phyloP scores from a whole-genome alignment of 1,284 basidiomycete genomes.

The Rhodotorula sp. region DNA sequence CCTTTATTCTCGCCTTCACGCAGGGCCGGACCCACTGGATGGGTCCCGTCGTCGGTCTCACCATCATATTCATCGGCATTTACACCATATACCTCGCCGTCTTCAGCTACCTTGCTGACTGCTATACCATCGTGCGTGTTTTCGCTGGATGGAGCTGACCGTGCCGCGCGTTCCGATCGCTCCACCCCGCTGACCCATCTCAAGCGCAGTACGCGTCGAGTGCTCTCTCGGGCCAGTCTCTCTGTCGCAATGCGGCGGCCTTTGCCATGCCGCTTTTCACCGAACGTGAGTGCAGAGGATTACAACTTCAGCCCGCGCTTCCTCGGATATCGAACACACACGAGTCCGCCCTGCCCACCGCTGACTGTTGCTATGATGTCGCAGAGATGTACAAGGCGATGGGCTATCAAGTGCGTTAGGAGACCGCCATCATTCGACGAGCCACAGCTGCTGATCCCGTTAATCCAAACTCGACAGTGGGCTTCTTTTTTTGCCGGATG shows the following conservation, averaged over 20 bases:
- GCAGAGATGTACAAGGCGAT: slow-evolving; percentile 25
- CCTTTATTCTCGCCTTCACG: slow-evolving; percentile 37
- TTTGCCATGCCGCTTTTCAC: slow-evolving; percentile 38
- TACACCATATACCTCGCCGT: slow-evolving; percentile 47
- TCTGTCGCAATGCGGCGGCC: slow-evolving; percentile 34
- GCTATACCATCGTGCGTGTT: slow-evolving; percentile 43
- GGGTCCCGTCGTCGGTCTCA: slow-evolving; percentile 45
- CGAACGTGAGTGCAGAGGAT: neutral
- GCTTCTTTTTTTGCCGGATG: slow-evolving; percentile 31
- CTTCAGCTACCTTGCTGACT: slow-evolving; percentile 32
- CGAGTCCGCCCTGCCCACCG: too few relatives aligned
- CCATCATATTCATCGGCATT: slow-evolving; percentile 25
- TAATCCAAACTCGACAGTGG: slow-evolving; percentile 3
- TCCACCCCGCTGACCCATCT: neutral
- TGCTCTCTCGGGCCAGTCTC: slow-evolving; percentile 41
- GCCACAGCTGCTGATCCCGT: neutral
- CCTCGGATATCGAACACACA: too few relatives aligned
- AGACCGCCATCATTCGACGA: neutral
- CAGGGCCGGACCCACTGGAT: slow-evolving; percentile 39
- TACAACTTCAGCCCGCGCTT: neutral
- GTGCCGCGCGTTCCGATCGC: too few relatives aligned
- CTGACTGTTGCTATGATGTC: too few relatives aligned
- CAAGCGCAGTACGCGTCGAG: slow-evolving; percentile 44
- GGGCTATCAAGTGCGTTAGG: slow-evolving; percentile 24
- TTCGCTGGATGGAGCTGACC: neutral